Conservation (phyloP, 805 yeast genomes). For the Candida lessepsii region DNA sequence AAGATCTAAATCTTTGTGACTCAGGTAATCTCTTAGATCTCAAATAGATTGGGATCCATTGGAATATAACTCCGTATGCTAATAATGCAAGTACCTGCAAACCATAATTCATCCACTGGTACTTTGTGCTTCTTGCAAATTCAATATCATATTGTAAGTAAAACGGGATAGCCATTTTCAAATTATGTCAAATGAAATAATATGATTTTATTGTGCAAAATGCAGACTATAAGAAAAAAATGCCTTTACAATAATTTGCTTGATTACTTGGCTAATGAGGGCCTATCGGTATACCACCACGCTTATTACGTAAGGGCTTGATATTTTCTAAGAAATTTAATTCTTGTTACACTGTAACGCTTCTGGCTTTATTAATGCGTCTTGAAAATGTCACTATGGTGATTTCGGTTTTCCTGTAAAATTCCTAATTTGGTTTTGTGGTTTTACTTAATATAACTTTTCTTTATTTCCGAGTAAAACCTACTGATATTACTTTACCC, state of each 20-base stretch:
- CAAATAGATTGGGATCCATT: conserved; percentile 39
- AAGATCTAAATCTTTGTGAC: conserved; percentile 17
- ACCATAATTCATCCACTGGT: conserved; percentile 35
- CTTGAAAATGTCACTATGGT: no score
- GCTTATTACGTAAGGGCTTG: no score
- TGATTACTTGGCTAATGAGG: no score
- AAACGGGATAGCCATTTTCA: conserved; percentile 31
- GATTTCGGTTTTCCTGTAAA: neutral
- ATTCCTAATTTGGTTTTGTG: conserved; percentile 5
- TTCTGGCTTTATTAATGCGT: no score
- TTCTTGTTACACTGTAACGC: no score
- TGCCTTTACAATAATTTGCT: no score
- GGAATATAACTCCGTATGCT: conserved; percentile 41
- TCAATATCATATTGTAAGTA: conserved; percentile 40
- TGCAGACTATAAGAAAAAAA: no score
- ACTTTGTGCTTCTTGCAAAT: conserved; percentile 31
- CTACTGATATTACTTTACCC: no score
- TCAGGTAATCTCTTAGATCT: conserved; percentile 22
- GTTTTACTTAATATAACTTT: neutral
- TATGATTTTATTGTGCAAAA: neutral
- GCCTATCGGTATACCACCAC: no score
- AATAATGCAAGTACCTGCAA: conserved; percentile 25
- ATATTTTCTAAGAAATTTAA: no score
- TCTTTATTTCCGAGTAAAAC: neutral
- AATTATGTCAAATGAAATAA: neutral